Base-by-base conservation (phyloP, 2,329 filamentous ascomycete species). In the Botrytis deweyae region DNA sequence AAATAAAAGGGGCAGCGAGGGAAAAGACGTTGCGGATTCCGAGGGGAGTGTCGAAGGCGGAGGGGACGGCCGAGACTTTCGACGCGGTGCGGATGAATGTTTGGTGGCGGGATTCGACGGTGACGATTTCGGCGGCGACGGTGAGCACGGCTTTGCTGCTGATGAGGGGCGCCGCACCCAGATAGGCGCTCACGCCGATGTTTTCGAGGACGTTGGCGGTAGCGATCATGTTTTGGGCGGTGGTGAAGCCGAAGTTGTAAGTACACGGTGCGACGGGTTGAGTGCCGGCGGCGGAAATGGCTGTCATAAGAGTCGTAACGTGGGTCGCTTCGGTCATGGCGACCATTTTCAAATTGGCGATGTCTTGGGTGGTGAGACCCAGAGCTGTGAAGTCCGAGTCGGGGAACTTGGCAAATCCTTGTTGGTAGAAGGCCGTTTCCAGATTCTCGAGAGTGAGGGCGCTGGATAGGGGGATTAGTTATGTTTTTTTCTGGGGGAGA, bases 361-460 rank as follows among this genome's bases (percentile, higher is more conserved):
- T 85, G 76, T 91, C 85, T 61, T 80, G 80, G 59, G 85, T 82
- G 73, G 81, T 85, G 74, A 92, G 85, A 75, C 90, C 90, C 22
- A 91, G 85, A 55, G 89, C 88, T 38, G 84, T 80, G 83, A 94
- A 94, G 79, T 93, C 88, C 44, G 86, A 81, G 59, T 88, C 86
- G 40, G 88, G 85, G 83, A 93, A 92, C 81, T 89, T 87, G 76
- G 86, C 85, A 80, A 94, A 92, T 55, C 91, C 91, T 80, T 92
- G 86, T 78, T 88, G 86, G 86, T 94, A 94, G 83, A 93, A 94
- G 72, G 87, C 85, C 38, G 89, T 86, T 84, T 94, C 92, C 79
- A 94, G 90, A 83, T 92, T 90, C 83, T 94, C 92, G 64, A 93
- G 86, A 9, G 91, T 93, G 73, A 93, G 84, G 76, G 91, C 91